A percentile compares a stretch with the other conserved stretches of the same genome.
phyloP scores from a whole-genome alignment of 2,329 filamentous ascomycete species.

The Cadophora sp. region DNA sequence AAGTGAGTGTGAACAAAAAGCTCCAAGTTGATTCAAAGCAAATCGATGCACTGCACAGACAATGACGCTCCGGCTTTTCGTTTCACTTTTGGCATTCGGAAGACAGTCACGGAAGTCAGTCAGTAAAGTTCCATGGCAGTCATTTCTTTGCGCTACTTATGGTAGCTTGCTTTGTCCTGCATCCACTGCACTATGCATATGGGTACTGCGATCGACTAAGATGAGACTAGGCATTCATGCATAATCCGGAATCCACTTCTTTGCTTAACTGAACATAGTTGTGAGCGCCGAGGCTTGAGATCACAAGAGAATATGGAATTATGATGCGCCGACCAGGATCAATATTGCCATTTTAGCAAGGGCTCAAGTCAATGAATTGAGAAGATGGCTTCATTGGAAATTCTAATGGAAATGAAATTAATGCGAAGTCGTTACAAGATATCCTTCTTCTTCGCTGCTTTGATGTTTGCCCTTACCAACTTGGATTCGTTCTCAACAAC shows the following conservation, averaged over 20 bases:
- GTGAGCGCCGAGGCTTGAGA: too few species aligned
- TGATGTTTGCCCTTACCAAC: conserved; percentile 11
- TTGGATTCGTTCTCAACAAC: conserved; percentile 16
- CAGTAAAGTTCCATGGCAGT: too few species aligned
- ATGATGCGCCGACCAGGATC: neutral
- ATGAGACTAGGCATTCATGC: too few species aligned
- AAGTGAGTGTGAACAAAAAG: neutral
- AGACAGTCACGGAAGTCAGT: too few species aligned
- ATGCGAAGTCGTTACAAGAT: conserved; percentile 11
- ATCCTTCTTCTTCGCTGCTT: conserved; percentile 13
- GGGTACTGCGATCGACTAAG: neutral
- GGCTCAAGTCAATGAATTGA: neutral
- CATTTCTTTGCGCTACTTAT: neutral
- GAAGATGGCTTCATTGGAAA: neutral
- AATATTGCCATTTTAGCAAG: too few species aligned
- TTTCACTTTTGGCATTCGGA: too few species aligned
- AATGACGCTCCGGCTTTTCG: neutral
- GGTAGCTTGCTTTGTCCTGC: neutral
- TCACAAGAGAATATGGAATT: too few species aligned
- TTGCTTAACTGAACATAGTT: too few species aligned
- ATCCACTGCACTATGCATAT: neutral
- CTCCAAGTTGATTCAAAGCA: neutral
- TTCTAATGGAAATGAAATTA: neutral
- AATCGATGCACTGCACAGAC: neutral
- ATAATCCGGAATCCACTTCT: too few species aligned